Evolutionary conservation across 2,329 filamentous ascomycete genomes (phyloP), one percentile per base, ranked within the genome.

Genomic region (Didymella exigua): DNA sequence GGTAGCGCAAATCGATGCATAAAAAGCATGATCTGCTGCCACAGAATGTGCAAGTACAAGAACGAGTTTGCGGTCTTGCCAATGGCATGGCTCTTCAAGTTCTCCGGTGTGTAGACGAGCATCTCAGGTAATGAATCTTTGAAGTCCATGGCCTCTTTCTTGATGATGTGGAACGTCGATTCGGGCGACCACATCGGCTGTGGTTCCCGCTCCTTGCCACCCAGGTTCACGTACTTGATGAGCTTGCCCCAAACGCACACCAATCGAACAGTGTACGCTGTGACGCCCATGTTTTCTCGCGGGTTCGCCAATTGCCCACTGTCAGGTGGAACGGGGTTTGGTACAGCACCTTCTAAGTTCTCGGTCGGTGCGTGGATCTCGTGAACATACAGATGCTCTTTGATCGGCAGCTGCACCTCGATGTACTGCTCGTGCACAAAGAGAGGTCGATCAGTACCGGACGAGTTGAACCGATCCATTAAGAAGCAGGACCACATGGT

Each of bases 401-500:
- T 93, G 66, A 97, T 90, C 0, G 95, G 95, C 21, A 99, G 78
- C 60, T 95, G 93, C 14, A 97, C 91, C 63, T 91, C 88, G 58
- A 98, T 84, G 50, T 90, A 91, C 62, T 95, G 90, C 73, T 97
- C 92, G 62, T 90, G 89, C 49, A 96, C 89, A 64, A 97, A 96
- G 48, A 91, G 90, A 18, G 95, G 95, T 31, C 93, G 84, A 67
- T 97, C 93, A 2, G 91, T 96, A 2, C 95, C 93, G 1, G 93
- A 97, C 0, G 93, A 97, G 75, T 96, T 97, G 79, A 97, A 97
- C 0, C 93, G 87, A 72, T 99, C 95, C 93, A 98, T 97, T 52
- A 97, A 76, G 69, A 96, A 96, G 71, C 93, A 98, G 11, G 93
- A 90, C 95, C 95, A 99, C 93, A 99, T 98, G 2, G 92, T 95